A percentile compares a stretch with the other conserved stretches of the same genome.
These are phyloP conservation scores for Hypseocharis bilobata DNA, from an alignment of 441 rosid species.

Conservation along the genomic window DNA sequence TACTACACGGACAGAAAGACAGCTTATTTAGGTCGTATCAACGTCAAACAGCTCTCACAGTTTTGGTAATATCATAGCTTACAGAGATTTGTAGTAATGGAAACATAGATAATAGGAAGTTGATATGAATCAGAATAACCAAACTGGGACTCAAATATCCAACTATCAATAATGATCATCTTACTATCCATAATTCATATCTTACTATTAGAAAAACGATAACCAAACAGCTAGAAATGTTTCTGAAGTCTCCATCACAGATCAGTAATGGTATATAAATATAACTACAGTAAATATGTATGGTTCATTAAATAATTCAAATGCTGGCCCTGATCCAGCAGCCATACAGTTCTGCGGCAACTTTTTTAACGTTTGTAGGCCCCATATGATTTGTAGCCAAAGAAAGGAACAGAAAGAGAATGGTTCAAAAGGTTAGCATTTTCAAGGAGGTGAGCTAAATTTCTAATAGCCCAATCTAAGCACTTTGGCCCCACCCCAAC, in stretches of 20 bases:
- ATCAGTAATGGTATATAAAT: neutral
- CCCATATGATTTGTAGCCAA: neutral
- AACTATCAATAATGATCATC: neutral
- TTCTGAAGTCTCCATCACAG: neutral
- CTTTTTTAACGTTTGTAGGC: neutral
- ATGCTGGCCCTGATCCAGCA: neutral
- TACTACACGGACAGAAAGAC: constrained; percentile 27
- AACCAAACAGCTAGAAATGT: neutral
- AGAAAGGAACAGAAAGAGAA: neutral
- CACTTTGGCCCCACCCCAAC: neutral
- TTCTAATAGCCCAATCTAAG: neutral
- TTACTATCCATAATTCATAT: neutral
- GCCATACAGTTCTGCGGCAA: neutral
- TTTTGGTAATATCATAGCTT: neutral
- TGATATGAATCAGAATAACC: neutral
- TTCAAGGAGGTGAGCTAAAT: neutral
- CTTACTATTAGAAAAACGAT: neutral
- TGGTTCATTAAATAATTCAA: neutral
- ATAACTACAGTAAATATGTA: neutral
- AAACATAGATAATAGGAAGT: neutral
- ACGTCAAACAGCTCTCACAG: neutral
- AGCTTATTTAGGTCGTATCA: neutral
- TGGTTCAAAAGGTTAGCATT: neutral
- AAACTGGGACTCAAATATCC: neutral
- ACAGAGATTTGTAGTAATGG: neutral